These are phyloP conservation scores for Candida glaebosa DNA, from an alignment of 805 yeast species.

Conservation along the genomic window DNA sequence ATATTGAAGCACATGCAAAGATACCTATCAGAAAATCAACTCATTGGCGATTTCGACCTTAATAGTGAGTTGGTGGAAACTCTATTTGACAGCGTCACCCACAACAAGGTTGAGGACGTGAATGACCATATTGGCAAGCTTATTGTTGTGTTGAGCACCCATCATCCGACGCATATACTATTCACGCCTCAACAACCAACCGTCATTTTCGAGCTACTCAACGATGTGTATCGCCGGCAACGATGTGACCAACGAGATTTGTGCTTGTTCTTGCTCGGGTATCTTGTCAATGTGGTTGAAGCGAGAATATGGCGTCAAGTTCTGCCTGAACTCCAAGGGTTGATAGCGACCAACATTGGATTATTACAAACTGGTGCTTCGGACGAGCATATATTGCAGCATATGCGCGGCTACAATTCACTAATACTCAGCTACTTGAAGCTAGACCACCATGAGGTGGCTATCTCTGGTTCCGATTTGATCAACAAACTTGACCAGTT, in stretches of 20 bases:
- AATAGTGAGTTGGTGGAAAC: neutral
- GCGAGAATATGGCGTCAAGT: neutral
- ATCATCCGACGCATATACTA: neutral
- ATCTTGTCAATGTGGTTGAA: constrained; percentile 12
- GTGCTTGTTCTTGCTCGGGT: constrained; percentile 13
- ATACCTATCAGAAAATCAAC: neutral
- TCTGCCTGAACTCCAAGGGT: neutral
- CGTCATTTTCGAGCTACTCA: neutral
- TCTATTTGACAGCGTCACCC: neutral
- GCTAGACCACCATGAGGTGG: constrained; percentile 4
- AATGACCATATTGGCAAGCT: constrained; percentile 3
- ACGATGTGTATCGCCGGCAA: neutral
- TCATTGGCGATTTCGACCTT: neutral
- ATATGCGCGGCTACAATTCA: constrained; percentile 17
- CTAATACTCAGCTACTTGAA: constrained; percentile 11
- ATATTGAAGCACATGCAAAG: neutral
- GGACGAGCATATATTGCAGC: constrained; percentile 8
- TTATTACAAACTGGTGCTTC: neutral
- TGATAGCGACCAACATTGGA: constrained; percentile 1
- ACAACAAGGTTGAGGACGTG: neutral
- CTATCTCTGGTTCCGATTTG: constrained; percentile 1
- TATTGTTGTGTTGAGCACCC: constrained; percentile 4
- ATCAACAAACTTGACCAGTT: constrained; percentile 6
- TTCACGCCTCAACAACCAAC: neutral
- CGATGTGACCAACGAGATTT: neutral